Evolutionary conservation across 1,284 basidiomycete genomes (phyloP).

Genomic region (Earliella scabrosa): DNA sequence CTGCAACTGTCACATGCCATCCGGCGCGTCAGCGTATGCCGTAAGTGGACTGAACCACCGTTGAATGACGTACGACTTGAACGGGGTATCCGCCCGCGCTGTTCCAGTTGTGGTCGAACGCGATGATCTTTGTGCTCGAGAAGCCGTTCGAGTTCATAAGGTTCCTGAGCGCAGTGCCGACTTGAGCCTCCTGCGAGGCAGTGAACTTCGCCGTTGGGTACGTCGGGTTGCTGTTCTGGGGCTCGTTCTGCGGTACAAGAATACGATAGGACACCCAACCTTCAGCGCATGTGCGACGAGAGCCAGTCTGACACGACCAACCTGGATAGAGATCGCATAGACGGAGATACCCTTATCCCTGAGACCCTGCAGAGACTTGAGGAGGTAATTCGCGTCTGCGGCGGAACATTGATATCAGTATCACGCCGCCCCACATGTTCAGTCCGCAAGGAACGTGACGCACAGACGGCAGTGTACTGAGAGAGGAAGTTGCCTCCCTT

Average conservation of each 20-base stretch:
- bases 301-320: neutral
- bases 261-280: too few species aligned
- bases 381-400: constrained; percentile 24
- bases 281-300: neutral
- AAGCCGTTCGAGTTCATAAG: constrained; percentile 52
- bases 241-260: constrained; percentile 48
- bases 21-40: neutral
- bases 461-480: constrained; percentile 41
- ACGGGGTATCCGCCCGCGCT: constrained; percentile 53
- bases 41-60: neutral
- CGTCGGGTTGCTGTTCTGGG: constrained; percentile 46
- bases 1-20: constrained; percentile 43
- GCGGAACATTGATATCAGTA: neutral
- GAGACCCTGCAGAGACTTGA: constrained; percentile 51
- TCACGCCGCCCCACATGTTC: neutral
- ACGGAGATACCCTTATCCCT: constrained; percentile 44
- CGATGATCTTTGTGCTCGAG: constrained; percentile 46
- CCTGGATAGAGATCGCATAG: constrained; percentile 48
- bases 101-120: constrained; percentile 56
- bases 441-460: constrained; percentile 17
- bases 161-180: constrained; percentile 46
- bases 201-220: constrained; percentile 50
- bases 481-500: constrained; percentile 47
- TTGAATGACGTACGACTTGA: constrained; percentile 41
- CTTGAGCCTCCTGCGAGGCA: constrained; percentile 43